phyloP scores from a whole-genome alignment of 2,329 filamentous ascomycete species.

The Dothistroma pini region DNA sequence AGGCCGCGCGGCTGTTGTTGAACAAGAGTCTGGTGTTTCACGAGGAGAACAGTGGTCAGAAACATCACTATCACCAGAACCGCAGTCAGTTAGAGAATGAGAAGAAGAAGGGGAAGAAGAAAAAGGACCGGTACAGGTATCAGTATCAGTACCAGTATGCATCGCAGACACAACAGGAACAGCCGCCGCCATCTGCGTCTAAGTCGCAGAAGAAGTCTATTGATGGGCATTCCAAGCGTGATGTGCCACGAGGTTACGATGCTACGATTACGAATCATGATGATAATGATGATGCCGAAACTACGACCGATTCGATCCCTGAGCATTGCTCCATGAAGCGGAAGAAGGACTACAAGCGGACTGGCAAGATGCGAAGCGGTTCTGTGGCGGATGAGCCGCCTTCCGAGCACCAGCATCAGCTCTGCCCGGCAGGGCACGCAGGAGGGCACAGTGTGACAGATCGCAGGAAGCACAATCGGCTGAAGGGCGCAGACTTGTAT shows the following conservation, averaged over 20 bases:
- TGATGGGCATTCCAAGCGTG: slow-evolving; percentile 1
- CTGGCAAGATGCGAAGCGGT: slow-evolving; percentile 22
- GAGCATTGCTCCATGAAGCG: slow-evolving; percentile 13
- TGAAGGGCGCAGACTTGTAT: slow-evolving; percentile 51
- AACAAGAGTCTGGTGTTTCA: slow-evolving; percentile 32
- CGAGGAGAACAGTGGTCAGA: slow-evolving; percentile 31
- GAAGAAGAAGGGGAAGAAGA: slow-evolving; percentile 26
- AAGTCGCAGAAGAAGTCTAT: slow-evolving; percentile 7
- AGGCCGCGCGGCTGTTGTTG: slow-evolving; percentile 27
- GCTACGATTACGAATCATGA: slow-evolving; percentile 18
- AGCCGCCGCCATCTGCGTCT: slow-evolving; percentile 26
- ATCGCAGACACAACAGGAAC: slow-evolving; percentile 30
- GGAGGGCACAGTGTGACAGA: slow-evolving; percentile 32
- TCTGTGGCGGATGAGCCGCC: slow-evolving; percentile 8
- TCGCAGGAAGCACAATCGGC: slow-evolving; percentile 45
- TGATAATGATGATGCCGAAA: slow-evolving; percentile 8
- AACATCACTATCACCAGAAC: slow-evolving; percentile 34
- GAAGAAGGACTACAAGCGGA: slow-evolving; percentile 27
- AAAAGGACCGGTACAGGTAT: slow-evolving; percentile 30
- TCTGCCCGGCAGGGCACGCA: slow-evolving; percentile 33
- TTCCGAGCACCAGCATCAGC: slow-evolving; percentile 26
- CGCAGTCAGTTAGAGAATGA: slow-evolving; percentile 21
- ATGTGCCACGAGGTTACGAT: slow-evolving; percentile 24
- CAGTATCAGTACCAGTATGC: slow-evolving; percentile 26
- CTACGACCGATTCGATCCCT: background rate